A percentile compares a stretch with the other conserved stretches of the same genome.
phyloP scores from a whole-genome alignment of 805 yeast species.

The Candida andamanensis region DNA sequence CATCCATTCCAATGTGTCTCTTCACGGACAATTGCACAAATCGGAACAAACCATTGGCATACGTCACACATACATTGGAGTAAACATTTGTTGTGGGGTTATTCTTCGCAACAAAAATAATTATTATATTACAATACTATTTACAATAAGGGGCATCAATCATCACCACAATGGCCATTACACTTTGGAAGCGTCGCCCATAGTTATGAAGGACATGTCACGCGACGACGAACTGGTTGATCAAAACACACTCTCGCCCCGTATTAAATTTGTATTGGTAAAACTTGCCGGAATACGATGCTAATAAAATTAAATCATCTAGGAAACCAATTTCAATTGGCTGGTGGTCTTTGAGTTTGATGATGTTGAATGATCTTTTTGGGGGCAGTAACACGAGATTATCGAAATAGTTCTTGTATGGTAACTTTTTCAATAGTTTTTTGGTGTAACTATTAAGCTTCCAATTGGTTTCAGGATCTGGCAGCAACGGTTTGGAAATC shows the following conservation, averaged over 20 bases:
- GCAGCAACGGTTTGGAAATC: constrained; percentile 18
- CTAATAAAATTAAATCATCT: constrained; percentile 29
- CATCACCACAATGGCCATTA: too few species aligned
- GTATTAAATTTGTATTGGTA: constrained; percentile 27
- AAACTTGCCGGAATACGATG: constrained; percentile 34
- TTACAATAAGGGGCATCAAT: too few species aligned
- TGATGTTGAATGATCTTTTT: constrained; percentile 36
- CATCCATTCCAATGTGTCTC: too few species aligned
- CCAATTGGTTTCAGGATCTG: constrained; percentile 4
- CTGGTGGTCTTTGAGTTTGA: constrained; percentile 31
- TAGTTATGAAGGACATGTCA: too few species aligned
- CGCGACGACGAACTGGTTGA: constrained; percentile 26
- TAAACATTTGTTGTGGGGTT: too few species aligned
- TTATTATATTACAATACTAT: too few species aligned
- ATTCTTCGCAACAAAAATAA: too few species aligned
- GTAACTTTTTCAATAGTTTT: constrained; percentile 32
- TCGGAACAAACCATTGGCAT: too few species aligned
- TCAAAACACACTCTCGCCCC: constrained; percentile 26
- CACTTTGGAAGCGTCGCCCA: too few species aligned
- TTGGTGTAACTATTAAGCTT: constrained; percentile 24
- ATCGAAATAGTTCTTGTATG: constrained; percentile 36
- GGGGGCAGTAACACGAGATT: constrained; percentile 41
- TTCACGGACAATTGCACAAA: too few species aligned
- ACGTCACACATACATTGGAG: too few species aligned
- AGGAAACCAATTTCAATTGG: constrained; percentile 35